phyloP scores from a whole-genome alignment of 768 basidiomycete species.

The Pluteus cervinus region DNA sequence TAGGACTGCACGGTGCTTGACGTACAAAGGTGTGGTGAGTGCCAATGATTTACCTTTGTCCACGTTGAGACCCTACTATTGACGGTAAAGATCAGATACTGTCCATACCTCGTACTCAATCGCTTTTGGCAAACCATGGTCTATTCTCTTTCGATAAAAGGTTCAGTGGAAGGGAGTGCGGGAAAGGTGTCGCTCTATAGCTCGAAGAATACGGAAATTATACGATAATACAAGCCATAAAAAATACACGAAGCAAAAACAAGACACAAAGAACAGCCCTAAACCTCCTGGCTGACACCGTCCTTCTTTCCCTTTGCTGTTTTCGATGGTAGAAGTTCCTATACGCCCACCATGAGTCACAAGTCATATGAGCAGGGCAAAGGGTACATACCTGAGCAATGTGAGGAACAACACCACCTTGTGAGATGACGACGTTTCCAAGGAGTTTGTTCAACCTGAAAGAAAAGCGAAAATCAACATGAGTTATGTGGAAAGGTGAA shows the following conservation, averaged over 20 bases:
- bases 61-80: too few species aligned
- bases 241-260: conserved; percentile 17
- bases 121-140: too few species aligned
- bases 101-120: too few species aligned
- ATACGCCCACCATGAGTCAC: not conserved
- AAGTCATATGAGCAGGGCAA: not conserved
- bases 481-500: not conserved
- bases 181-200: too few species aligned
- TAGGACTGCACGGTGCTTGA: too few species aligned
- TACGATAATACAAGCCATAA: conserved; percentile 5
- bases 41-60: too few species aligned
- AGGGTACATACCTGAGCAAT: conserved; percentile 42
- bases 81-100: too few species aligned
- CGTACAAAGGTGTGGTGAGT: too few species aligned
- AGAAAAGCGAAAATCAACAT: not conserved
- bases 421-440: conserved; percentile 77
- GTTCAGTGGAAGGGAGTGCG: too few species aligned
- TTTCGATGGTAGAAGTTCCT: conserved; percentile 39
- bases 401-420: conserved; percentile 77
- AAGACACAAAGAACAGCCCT: conserved; percentile 16
- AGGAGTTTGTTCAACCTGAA: conserved; percentile 66
- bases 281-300: conserved; percentile 40
- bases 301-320: conserved; percentile 40
- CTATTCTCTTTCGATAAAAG: too few species aligned
- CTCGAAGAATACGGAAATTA: conserved; percentile 4